phyloP scores from a whole-genome alignment of 306 rosid species.

The Quercus rubra region DNA sequence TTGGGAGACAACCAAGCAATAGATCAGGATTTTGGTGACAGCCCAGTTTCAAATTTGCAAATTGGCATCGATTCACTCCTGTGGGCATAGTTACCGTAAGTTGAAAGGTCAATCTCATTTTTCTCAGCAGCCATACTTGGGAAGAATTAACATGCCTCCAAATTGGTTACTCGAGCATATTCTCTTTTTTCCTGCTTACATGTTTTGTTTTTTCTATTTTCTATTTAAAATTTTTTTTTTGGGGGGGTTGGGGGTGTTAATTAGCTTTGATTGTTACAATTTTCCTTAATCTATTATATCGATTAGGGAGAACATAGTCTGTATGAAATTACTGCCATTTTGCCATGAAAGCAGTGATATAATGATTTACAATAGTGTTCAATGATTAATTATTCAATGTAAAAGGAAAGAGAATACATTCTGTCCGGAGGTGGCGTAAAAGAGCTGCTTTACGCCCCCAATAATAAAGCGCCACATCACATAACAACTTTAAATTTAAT shows the following conservation, averaged over 20 bases:
- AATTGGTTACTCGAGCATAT: neutral
- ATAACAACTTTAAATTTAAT: no score
- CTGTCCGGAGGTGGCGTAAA: no score
- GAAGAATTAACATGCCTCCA: neutral
- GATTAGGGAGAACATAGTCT: neutral
- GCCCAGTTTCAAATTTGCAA: conserved; percentile 74
- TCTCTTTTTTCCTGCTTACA: neutral
- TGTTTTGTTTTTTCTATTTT: neutral
- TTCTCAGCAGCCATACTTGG: conserved; percentile 2
- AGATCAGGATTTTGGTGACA: conserved; percentile 49
- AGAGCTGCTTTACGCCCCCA: no score
- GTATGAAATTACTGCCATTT: neutral
- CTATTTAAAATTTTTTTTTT: neutral
- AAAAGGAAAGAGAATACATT: no score
- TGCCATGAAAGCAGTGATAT: conserved; percentile 14
- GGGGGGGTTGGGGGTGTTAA: neutral
- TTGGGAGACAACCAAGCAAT: conserved; percentile 35
- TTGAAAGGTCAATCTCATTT: neutral
- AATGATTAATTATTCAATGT: no score
- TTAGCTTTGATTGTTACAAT: neutral
- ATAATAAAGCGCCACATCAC: no score
- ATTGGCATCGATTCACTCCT: conserved; percentile 70
- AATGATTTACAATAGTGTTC: neutral
- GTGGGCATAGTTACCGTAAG: conserved; percentile 47
- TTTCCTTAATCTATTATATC: neutral